These are phyloP conservation scores for Tolypocladium nubicola DNA, from an alignment of 2,329 filamentous ascomycete genomes.

Conservation along the genomic window DNA sequence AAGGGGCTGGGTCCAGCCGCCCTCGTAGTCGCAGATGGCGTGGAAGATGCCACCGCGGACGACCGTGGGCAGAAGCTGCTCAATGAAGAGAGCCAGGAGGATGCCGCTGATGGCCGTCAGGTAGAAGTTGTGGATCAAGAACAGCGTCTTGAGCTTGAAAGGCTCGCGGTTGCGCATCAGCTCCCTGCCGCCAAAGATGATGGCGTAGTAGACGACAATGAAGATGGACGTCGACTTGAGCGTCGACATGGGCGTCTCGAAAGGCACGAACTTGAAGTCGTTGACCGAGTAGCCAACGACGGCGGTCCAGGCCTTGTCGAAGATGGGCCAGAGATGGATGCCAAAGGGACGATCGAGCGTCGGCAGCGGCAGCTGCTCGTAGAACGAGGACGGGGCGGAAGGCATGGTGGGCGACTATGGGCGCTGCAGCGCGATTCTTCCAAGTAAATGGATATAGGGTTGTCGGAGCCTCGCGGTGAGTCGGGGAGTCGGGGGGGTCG, in stretches of 20 bases:
- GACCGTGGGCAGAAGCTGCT: slow-evolving; percentile 81
- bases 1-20: slow-evolving; percentile 89
- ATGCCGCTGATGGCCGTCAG: slow-evolving; percentile 75
- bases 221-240: slow-evolving; percentile 71
- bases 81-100: slow-evolving; percentile 75
- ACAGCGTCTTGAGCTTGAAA: slow-evolving; percentile 78
- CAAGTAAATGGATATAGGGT: neutral
- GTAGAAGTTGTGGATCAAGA: slow-evolving; percentile 95
- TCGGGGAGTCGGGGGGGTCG: no score
- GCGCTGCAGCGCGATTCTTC: neutral
- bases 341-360: slow-evolving; percentile 89
- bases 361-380: slow-evolving; percentile 54
- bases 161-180: slow-evolving; percentile 80
- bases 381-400: slow-evolving; percentile 31
- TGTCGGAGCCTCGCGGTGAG: neutral
- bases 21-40: slow-evolving; percentile 68
- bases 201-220: slow-evolving; percentile 78
- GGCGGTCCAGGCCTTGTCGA: slow-evolving; percentile 73
- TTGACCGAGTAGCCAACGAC: slow-evolving; percentile 73
- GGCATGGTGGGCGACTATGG: slow-evolving; percentile 19
- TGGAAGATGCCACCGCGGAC: slow-evolving; percentile 76
- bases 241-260: slow-evolving; percentile 82
- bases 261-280: slow-evolving; percentile 75
- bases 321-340: slow-evolving; percentile 85
- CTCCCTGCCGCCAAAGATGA: slow-evolving; percentile 89